Conservation (phyloP, 441 rosid genomes). For the Brassica hybrid region DNA sequence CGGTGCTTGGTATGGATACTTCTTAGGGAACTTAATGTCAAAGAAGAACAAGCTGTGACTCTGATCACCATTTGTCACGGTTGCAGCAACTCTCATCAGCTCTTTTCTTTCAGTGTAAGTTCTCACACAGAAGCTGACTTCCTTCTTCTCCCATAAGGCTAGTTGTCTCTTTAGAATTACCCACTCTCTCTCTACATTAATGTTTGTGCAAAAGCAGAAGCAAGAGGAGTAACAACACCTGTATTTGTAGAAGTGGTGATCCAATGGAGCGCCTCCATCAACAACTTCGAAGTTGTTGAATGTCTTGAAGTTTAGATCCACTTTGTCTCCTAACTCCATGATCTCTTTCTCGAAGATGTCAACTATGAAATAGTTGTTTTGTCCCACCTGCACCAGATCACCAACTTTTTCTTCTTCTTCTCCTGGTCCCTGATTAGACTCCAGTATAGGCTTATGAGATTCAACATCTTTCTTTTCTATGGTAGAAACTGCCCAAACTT, state of each 20-base stretch:
- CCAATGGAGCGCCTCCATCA: constrained; percentile 29
- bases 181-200: constrained; percentile 23
- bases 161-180: neutral
- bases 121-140: constrained; percentile 34
- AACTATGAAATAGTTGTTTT: constrained; percentile 16
- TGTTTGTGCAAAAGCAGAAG: neutral
- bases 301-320: constrained; percentile 35
- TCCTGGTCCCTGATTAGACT: neutral
- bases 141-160: constrained; percentile 16
- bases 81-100: constrained; percentile 41
- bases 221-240: constrained; percentile 20
- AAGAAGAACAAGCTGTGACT: constrained; percentile 34
- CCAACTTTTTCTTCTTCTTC: constrained; percentile 39
- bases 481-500: constrained; percentile 26
- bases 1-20: constrained; percentile 34
- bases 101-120: constrained; percentile 31
- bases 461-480: constrained; percentile 12
- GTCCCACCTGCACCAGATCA: constrained; percentile 25
- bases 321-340: constrained; percentile 40
- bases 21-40: constrained; percentile 30
- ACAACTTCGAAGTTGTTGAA: constrained; percentile 31
- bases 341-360: constrained; percentile 43
- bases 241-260: constrained; percentile 33
- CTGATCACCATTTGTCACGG: constrained; percentile 7
- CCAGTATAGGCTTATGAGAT: neutral